phyloP scores from a whole-genome alignment of 2,329 filamentous ascomycete genomes.

The Pseudopyricularia cyperi region DNA sequence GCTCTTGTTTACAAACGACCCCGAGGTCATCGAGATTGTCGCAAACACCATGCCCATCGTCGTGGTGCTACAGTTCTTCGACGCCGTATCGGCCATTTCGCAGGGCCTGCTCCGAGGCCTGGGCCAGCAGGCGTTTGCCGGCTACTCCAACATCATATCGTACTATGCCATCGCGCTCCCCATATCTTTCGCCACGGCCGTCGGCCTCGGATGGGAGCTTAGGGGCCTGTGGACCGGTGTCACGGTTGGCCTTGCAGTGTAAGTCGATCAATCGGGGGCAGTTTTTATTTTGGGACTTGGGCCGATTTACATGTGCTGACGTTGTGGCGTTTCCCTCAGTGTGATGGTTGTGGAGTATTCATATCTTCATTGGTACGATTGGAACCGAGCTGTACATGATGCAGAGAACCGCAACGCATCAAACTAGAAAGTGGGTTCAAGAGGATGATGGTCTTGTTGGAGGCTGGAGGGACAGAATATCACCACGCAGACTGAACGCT shows the following conservation, averaged over 20 bases:
- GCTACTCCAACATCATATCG: slow-evolving; percentile 72
- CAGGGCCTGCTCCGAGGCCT: slow-evolving; percentile 80
- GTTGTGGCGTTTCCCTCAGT: slow-evolving; percentile 18
- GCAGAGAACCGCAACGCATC: slow-evolving; percentile 34
- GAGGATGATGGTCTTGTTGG: too few relatives aligned
- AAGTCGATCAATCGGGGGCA: slow-evolving; percentile 15
- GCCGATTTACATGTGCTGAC: too few relatives aligned
- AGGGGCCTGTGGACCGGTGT: slow-evolving; percentile 73
- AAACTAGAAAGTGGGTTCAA: slow-evolving; percentile 7
- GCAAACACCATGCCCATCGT: slow-evolving; percentile 64
- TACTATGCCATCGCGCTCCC: slow-evolving; percentile 85
- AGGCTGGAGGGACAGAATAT: too few relatives aligned
- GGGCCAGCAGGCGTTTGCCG: slow-evolving; percentile 78
- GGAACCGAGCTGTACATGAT: slow-evolving; percentile 38
- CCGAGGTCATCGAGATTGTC: slow-evolving; percentile 55
- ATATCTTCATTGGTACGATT: slow-evolving; percentile 38
- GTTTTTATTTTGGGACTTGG: too few relatives aligned
- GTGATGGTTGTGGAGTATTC: slow-evolving; percentile 39
- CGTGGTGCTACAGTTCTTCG: slow-evolving; percentile 82
- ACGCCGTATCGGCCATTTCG: slow-evolving; percentile 64
- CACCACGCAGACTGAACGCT: too few relatives aligned
- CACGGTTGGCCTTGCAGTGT: slow-evolving; percentile 55
- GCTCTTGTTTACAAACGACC: slow-evolving; percentile 62
- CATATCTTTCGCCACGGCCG: slow-evolving; percentile 65
- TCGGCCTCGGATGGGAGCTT: slow-evolving; percentile 65